Conservation (phyloP, 2,329 filamentous ascomycete genomes). For the Trichoderma sp. region DNA sequence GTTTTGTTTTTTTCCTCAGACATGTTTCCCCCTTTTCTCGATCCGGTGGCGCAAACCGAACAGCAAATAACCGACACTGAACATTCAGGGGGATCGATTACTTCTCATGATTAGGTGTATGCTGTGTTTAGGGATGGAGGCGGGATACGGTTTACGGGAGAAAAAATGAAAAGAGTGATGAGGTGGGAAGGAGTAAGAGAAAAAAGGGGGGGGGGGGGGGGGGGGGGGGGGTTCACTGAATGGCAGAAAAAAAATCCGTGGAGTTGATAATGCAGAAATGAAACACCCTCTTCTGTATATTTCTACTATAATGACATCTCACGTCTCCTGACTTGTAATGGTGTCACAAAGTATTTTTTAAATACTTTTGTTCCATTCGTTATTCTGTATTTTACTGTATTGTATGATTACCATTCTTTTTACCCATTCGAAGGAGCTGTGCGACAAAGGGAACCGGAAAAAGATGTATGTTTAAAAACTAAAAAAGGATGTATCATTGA, state of each 20-base stretch:
- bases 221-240: neutral
- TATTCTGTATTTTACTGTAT: neutral
- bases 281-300: slow-evolving; percentile 21
- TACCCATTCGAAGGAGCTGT: neutral
- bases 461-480: neutral
- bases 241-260: neutral
- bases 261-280: slow-evolving; percentile 21
- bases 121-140: neutral
- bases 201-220: neutral
- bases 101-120: slow-evolving; percentile 15
- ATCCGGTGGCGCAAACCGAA: neutral
- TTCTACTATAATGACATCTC: slow-evolving; percentile 25
- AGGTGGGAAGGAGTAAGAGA: neutral
- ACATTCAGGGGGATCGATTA: neutral
- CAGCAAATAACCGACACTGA: neutral
- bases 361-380: neutral
- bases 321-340: slow-evolving; percentile 12
- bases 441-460: neutral
- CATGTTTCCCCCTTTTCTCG: neutral
- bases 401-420: neutral
- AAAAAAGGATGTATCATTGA: neutral
- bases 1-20: neutral
- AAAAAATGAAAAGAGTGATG: neutral
- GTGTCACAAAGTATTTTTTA: slow-evolving; percentile 16
- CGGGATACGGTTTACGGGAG: neutral